A percentile compares a stretch with the other conserved stretches of the same genome.
Conservation (phyloP, 2,329 filamentous ascomycete species). For the Ascochyta pisi region DNA sequence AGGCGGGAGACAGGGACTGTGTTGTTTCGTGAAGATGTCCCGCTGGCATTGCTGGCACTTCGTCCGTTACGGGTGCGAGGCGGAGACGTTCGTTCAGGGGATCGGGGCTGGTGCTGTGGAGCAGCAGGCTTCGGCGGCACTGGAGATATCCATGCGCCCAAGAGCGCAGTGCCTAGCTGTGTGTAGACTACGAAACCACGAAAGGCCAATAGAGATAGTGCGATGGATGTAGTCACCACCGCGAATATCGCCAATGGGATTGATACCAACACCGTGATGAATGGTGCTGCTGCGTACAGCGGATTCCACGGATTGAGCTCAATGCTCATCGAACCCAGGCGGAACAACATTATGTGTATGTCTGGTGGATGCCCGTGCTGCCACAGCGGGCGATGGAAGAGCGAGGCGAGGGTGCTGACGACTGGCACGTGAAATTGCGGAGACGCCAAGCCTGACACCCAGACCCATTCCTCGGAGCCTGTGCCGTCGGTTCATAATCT, state of each 20-base stretch:
- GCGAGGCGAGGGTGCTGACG: background rate
- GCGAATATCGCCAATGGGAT: constrained; percentile 51
- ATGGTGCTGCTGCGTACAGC: constrained; percentile 44
- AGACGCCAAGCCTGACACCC: constrained; percentile 17
- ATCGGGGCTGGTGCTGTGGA: constrained; percentile 9
- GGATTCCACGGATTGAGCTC: constrained; percentile 36
- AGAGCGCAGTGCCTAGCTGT: constrained; percentile 50
- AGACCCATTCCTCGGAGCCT: background rate
- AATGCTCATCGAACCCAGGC: constrained; percentile 18
- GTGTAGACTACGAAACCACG: constrained; percentile 52
- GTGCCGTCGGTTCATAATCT: background rate
- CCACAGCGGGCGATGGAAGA: background rate
- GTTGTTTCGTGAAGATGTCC: constrained; percentile 31
- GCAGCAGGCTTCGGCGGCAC: constrained; percentile 22
- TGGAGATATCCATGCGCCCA: constrained; percentile 47
- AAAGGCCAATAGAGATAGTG: constrained; percentile 48
- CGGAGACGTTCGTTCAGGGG: constrained; percentile 32
- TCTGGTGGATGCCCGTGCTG: background rate
- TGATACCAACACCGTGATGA: constrained; percentile 47
- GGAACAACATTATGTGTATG: constrained; percentile 23
- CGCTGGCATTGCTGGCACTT: constrained; percentile 31
- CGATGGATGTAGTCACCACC: constrained; percentile 48
- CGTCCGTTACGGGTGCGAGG: constrained; percentile 34
- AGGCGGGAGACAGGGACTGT: constrained; percentile 24
- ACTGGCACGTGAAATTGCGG: constrained; percentile 30